phyloP scores from a whole-genome alignment of 768 basidiomycete genomes.

The Collybia sordida region DNA sequence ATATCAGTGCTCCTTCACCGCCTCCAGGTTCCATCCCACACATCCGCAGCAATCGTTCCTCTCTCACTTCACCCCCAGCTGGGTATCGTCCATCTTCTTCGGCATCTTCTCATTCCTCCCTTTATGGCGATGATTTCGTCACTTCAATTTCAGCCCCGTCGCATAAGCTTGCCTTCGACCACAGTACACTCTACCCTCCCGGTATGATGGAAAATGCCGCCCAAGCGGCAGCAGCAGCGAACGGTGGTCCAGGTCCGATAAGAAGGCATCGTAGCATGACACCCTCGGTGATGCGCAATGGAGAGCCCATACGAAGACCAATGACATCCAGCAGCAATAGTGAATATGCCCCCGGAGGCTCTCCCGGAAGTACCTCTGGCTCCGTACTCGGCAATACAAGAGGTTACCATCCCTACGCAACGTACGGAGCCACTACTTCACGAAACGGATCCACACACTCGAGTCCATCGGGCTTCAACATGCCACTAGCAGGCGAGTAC shows the following conservation, averaged over 20 bases:
- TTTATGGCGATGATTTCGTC: conserved; percentile 36
- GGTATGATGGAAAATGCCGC: conserved; percentile 32
- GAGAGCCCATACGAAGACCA: conserved; percentile 50
- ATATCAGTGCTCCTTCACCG: conserved; percentile 38
- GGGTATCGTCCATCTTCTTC: conserved; percentile 27
- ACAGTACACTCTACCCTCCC: conserved; percentile 47
- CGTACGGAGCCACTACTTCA: conserved; percentile 34
- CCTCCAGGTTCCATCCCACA: conserved; percentile 25
- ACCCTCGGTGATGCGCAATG: conserved; percentile 56
- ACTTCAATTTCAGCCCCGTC: conserved; percentile 67
- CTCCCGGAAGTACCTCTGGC: conserved; percentile 28
- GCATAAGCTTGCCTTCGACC: conserved; percentile 67
- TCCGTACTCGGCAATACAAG: conserved; percentile 34
- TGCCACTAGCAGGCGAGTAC: conserved; percentile 36
- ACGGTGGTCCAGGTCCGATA: conserved; percentile 53
- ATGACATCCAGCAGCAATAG: conserved; percentile 39
- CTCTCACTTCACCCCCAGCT: conserved; percentile 23
- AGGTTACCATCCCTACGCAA: conserved; percentile 59
- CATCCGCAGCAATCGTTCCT: conserved; percentile 25
- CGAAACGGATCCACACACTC: conserved; percentile 42
- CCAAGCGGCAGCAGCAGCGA: conserved; percentile 15
- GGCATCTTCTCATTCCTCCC: conserved; percentile 24
- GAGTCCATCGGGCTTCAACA: conserved; percentile 41
- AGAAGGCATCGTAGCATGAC: conserved; percentile 78
- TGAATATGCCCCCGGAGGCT: conserved; percentile 33